These are phyloP conservation scores for Apiotrichum domesticum DNA, from an alignment of 1,284 basidiomycete species.

Conservation along the genomic window DNA sequence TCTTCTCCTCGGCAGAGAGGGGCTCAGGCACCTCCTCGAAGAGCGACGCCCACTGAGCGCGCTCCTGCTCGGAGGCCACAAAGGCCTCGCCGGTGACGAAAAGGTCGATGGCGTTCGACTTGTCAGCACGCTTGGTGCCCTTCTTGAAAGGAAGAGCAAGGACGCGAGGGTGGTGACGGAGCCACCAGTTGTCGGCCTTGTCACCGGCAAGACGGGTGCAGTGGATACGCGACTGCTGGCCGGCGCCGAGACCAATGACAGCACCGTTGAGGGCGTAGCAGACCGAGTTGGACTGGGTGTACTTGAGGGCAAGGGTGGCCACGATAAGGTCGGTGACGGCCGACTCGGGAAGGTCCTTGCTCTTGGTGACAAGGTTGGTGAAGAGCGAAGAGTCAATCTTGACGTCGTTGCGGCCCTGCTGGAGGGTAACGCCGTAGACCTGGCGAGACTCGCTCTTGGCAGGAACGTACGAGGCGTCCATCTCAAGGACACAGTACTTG, in stretches of 20 bases:
- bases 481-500: slow-evolving; percentile 96
- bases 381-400: slow-evolving; percentile 81
- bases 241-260: slow-evolving; percentile 92
- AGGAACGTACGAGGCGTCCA: slow-evolving; percentile 74
- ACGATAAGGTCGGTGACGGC: slow-evolving; percentile 83
- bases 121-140: slow-evolving; percentile 90
- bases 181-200: slow-evolving; percentile 99
- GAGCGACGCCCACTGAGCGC: slow-evolving; percentile 80
- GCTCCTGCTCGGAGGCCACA: slow-evolving; percentile 69
- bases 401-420: slow-evolving; percentile 86
- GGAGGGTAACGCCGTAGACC: slow-evolving; percentile 87
- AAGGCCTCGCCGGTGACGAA: slow-evolving; percentile 88
- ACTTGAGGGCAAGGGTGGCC: slow-evolving; percentile 94
- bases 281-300: slow-evolving; percentile 98
- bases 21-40: slow-evolving; percentile 71
- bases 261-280: slow-evolving; percentile 91
- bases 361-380: slow-evolving; percentile 78
- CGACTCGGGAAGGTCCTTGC: slow-evolving; percentile 68
- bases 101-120: slow-evolving; percentile 95
- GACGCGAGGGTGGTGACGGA: slow-evolving; percentile 90
- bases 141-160: slow-evolving; percentile 71
- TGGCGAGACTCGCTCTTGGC: slow-evolving; percentile 81
- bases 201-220: slow-evolving; percentile 95
- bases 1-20: slow-evolving; percentile 67
- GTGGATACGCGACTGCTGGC: slow-evolving; percentile 98